A percentile compares a stretch with the other conserved stretches of the same genome.
Evolutionary conservation across 2,329 filamentous ascomycete species (phyloP).

Genomic region (Ophiostoma australiae): DNA sequence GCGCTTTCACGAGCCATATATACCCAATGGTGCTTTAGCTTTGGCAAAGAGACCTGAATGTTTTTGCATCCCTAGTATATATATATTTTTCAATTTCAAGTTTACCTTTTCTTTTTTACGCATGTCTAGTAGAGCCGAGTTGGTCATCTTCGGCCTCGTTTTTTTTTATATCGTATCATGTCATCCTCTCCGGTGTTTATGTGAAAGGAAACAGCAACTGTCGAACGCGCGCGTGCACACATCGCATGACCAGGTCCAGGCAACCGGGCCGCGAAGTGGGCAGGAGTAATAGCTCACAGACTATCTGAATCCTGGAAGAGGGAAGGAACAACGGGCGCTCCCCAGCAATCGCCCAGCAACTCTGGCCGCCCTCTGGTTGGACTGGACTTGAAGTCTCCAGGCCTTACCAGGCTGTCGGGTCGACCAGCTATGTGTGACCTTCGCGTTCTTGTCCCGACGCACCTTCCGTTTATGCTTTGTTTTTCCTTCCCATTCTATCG

Average conservation of each 20-base stretch:
- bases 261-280: not conserved
- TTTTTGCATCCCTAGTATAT: slow-evolving; percentile 8
- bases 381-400: not conserved
- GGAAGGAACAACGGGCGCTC: not conserved
- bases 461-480: slow-evolving; percentile 11
- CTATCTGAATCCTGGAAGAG: not conserved
- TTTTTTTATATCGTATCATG: not conserved
- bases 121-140: not conserved
- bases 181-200: not conserved
- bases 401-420: not conserved
- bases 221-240: not conserved
- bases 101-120: not conserved
- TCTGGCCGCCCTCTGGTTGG: not conserved
- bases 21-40: slow-evolving; percentile 4
- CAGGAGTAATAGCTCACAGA: not conserved
- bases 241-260: not conserved
- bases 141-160: not conserved
- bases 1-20: not conserved
- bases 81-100: not conserved
- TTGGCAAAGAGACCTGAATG: not conserved
- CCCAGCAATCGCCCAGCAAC: slow-evolving; percentile 13
- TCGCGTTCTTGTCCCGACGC: not conserved
- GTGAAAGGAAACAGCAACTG: slow-evolving; percentile 5
- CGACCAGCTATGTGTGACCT: not conserved
- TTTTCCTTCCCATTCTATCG: slow-evolving; percentile 14